Base-by-base conservation (phyloP, 768 basidiomycete genomes). In the Cyclocybe aegerita region DNA sequence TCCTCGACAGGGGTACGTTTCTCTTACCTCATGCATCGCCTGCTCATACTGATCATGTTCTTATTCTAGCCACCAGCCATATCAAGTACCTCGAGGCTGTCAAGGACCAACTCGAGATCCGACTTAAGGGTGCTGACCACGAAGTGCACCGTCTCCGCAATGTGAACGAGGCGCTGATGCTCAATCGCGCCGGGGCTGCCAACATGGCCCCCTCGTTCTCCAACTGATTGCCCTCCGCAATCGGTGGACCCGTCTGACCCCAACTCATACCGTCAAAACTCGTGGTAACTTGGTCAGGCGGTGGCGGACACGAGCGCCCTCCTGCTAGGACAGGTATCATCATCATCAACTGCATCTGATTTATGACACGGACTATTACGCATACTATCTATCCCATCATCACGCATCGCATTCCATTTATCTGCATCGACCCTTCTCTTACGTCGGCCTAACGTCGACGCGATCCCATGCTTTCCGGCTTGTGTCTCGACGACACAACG, bases 91-190 rank as follows among this genome's bases (percentile, higher is more conserved):
- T 94, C 61, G 90, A 93, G 75, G 81, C 86, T 66, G 83, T 86
- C 59, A 86, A 85, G 57, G 79, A 78, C 51, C 83, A 88, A 62
- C 74, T 88, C 58, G 88, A 90, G 76, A 80, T 79, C 65, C 77
- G 86, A 65, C 78, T 92, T 57, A 83, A 89, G 70, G 77, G 81
- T 66, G 86, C 88, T 54, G 90, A 92, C 69, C 77, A 81, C 50
- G 90, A 92, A 73, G 86, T 89, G 53, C 77, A 84, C 67, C 82
- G 89, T 60, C 86, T 91, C 62, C 82, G 88, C 69, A 85, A 81
- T 63, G 84, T 93, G 59, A 93, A 93, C 70, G 90, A 93, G 80
- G 86, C 87, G 38, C 78, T 93, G 67, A 92, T 91, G 88, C 82
- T 93, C 50, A 61, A 69, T 65, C 82, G 79, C 42, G 80, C 81